Evolutionary conservation across 768 basidiomycete genomes (phyloP), one percentile per base, ranked within the genome.

Genomic region (Lyophyllum shimeji): DNA sequence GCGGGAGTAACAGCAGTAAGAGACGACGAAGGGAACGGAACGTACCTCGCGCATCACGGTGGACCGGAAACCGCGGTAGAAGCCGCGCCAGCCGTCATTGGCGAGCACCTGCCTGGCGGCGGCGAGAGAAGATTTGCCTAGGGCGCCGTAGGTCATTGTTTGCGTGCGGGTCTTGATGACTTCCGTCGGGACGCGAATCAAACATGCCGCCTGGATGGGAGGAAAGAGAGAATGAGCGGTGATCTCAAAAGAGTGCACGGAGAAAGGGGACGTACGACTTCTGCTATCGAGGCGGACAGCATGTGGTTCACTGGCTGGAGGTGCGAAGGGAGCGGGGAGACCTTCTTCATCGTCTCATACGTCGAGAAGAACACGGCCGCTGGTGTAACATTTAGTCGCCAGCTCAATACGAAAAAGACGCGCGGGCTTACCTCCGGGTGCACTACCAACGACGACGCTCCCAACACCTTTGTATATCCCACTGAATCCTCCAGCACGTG

Each of bases 301-400:
- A 85, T 76, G 47, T 77, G 76, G 47, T 70, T 78, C 29, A 94
- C 65, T 0, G 93, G 87, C 0, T 81, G 77, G 25, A 93, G 77
- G 37, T 84, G 71, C 1, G 80, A 75, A 0, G 82, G 74, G 2
- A 86, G 64, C 0, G 93, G 91, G 0, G 93, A 68, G n/a, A 68
- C 71, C 52, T 81, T 80, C 71, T 99, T 99, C 63, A 95, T 77
- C 6, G 84, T 82, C 65, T 98, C 95, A 67, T 99, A 99, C 0
- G 87, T 91, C 18, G 90, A 89, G 71, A 99, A 99, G 79, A 99
- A 99, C 0, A 84, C 83, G 4, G 95, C 95, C 55, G 97, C 97
- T 98, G 64, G 23, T n/a, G 27, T 42, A 49, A 24, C 46, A 31
- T 25, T n/a, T 20, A 33, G n/a, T 23, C 43, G 8, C 20, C 11